phyloP scores from a whole-genome alignment of 2,329 filamentous ascomycete genomes.

The Ophiobolus disseminans region DNA sequence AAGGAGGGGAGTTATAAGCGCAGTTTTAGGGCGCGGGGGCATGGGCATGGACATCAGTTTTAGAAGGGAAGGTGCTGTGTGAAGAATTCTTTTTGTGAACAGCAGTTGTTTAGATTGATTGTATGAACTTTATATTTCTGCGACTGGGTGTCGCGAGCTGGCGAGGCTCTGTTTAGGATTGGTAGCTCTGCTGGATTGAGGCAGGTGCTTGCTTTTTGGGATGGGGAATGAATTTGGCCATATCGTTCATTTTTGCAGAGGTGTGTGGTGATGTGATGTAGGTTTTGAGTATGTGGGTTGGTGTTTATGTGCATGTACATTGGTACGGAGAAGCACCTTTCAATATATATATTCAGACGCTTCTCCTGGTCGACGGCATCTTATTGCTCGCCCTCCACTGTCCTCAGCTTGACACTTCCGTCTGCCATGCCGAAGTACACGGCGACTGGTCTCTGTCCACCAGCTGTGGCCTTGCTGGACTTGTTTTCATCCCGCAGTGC shows the following conservation, averaged over 20 bases:
- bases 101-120: too few relatives aligned
- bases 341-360: neutral
- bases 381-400: conserved; percentile 32
- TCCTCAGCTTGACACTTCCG: conserved; percentile 52
- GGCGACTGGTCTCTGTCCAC: conserved; percentile 86
- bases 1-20: conserved; percentile 17
- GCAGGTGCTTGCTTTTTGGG: too few relatives aligned
- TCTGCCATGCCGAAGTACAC: conserved; percentile 93
- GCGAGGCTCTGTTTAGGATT: conserved; percentile 20
- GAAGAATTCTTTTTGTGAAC: too few relatives aligned
- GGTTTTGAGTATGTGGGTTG: too few relatives aligned
- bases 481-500: conserved; percentile 51
- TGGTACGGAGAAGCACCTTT: neutral
- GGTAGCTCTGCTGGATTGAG: too few relatives aligned
- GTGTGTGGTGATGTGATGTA: too few relatives aligned
- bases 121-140: too few relatives aligned
- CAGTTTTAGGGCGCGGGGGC: conserved; percentile 9
- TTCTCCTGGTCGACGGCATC: too few relatives aligned
- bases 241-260: too few relatives aligned
- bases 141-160: conserved; percentile 19
- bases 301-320: neutral
- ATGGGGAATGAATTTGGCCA: too few relatives aligned
- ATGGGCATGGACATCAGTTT: conserved; percentile 7
- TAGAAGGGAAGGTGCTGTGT: conserved; percentile 9
- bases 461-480: conserved; percentile 50